Conservation (phyloP, 768 basidiomycete species). For the Lactarius tabidus region DNA sequence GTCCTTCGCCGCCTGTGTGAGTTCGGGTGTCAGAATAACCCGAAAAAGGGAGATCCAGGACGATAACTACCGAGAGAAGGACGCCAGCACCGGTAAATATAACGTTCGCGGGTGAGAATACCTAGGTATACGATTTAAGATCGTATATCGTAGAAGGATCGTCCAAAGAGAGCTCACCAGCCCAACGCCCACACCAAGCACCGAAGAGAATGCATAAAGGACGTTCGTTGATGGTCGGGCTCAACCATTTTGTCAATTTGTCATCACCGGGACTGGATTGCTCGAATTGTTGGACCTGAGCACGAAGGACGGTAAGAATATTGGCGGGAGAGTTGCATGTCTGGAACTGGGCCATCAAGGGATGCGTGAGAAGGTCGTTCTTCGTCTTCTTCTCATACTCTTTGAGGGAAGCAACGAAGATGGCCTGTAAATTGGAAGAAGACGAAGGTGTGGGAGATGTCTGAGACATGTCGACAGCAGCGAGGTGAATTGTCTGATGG, state of each 20-base stretch:
- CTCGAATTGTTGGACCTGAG: too few relatives aligned
- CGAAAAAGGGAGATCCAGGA: background rate
- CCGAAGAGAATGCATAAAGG: too few relatives aligned
- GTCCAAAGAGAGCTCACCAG: background rate
- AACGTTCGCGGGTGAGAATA: background rate
- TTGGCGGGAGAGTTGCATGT: too few relatives aligned
- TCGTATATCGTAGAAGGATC: background rate
- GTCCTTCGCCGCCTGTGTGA: background rate
- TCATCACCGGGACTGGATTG: background rate
- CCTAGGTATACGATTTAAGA: background rate
- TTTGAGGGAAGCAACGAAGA: background rate
- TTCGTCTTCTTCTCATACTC: background rate
- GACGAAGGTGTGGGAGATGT: background rate
- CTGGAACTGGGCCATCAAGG: background rate
- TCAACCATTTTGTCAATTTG: background rate
- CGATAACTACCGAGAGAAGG: background rate
- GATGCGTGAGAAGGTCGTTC: background rate
- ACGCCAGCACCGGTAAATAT: background rate
- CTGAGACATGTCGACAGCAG: too few relatives aligned
- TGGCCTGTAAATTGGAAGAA: too few relatives aligned
- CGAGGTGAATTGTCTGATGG: too few relatives aligned
- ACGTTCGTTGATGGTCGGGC: background rate
- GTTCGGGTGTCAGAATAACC: too few relatives aligned
- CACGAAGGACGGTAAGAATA: background rate
- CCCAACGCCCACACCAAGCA: background rate